These are phyloP conservation scores for Hemileccinum hortonii DNA, from an alignment of 1,284 basidiomycete genomes.

Conservation along the genomic window DNA sequence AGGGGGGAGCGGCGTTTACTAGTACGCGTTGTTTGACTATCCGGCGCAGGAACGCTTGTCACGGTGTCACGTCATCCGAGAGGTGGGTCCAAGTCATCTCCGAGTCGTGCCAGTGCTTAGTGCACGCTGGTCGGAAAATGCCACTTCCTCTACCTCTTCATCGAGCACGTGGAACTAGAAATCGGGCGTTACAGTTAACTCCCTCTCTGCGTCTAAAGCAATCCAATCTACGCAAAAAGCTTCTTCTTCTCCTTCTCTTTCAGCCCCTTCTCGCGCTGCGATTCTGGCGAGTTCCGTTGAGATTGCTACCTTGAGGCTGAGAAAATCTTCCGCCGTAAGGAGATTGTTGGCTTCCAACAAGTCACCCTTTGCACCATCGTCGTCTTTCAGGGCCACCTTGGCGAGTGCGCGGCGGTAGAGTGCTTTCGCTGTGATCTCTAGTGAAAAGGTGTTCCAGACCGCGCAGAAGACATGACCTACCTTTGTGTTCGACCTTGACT, in stretches of 20 bases:
- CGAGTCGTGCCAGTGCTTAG: too few relatives aligned
- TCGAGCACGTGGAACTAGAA: conserved; percentile 1
- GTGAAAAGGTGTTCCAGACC: background rate
- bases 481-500: conserved; percentile 63
- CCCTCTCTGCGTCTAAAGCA: background rate
- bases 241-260: conserved; percentile 77
- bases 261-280: conserved; percentile 61
- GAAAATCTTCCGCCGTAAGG: conserved; percentile 66
- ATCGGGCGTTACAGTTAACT: background rate
- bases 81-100: conserved; percentile 47
- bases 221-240: conserved; percentile 51
- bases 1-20: conserved; percentile 24
- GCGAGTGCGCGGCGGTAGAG: conserved; percentile 85
- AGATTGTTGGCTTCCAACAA: conserved; percentile 65
- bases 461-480: conserved; percentile 33
- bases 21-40: conserved; percentile 55
- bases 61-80: conserved; percentile 55
- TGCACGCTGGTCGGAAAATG: conserved; percentile 42
- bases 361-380: conserved; percentile 76
- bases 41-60: conserved; percentile 44
- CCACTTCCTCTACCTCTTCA: conserved; percentile 58
- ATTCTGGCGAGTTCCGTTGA: conserved; percentile 68
- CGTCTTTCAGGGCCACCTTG: conserved; percentile 61
- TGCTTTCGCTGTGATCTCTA: conserved; percentile 64
- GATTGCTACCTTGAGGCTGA: conserved; percentile 56